phyloP scores from a whole-genome alignment of 345 rosid genomes.

The Eucalyptus caleyi region DNA sequence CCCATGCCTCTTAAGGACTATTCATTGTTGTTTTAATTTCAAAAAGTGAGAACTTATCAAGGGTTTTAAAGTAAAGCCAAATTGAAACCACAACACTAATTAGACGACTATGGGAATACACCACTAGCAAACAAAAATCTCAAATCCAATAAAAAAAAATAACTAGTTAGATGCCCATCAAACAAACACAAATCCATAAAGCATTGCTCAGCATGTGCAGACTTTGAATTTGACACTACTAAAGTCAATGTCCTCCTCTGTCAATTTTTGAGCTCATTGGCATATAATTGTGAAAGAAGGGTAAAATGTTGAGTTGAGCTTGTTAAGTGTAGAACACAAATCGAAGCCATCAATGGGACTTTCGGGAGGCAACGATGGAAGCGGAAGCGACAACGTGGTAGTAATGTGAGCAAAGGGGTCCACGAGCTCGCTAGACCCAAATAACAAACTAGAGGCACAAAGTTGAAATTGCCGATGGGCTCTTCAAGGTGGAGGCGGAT shows the following conservation, averaged over 20 bases:
- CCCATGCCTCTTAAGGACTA: neutral
- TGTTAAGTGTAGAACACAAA: neutral
- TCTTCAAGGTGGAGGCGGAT: too few species aligned
- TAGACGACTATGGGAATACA: neutral
- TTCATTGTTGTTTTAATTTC: neutral
- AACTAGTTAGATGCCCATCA: too few species aligned
- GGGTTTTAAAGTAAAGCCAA: neutral
- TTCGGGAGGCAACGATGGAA: neutral
- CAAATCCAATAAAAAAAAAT: neutral
- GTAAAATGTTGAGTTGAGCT: too few species aligned
- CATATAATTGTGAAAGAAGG: neutral
- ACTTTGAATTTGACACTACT: neutral
- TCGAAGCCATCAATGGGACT: neutral
- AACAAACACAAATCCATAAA: too few species aligned
- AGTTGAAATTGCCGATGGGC: too few species aligned
- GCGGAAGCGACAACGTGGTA: fast-evolving
- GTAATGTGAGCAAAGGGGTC: neutral
- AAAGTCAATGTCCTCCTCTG: neutral
- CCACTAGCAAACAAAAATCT: neutral
- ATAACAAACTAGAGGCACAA: too few species aligned
- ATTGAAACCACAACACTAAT: neutral
- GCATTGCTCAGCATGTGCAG: too few species aligned
- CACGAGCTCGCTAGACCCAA: neutral
- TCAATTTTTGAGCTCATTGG: neutral
- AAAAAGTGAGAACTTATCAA: neutral